Percentiles rank a stretch among this genome's conserved stretches.
Conservation (phyloP, 2,329 filamentous ascomycete genomes). For the Cyanodermella asteris region DNA sequence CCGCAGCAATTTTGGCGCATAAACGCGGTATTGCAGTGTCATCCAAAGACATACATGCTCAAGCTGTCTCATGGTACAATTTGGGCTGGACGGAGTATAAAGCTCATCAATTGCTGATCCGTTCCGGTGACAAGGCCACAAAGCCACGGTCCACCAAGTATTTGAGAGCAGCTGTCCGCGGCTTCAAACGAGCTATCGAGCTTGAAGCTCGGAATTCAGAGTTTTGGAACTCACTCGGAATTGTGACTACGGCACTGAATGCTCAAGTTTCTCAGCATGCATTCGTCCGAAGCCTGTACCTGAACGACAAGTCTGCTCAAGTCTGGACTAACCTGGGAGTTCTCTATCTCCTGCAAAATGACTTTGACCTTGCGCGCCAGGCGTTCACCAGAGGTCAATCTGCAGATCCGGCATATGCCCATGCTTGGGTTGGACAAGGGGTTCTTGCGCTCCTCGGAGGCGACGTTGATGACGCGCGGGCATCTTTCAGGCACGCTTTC, state of each 20-base stretch:
- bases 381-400: conserved; percentile 82
- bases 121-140: conserved; percentile 13
- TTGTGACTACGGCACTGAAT: conserved; percentile 70
- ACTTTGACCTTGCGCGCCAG: conserved; percentile 67
- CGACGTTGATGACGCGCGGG: conserved; percentile 53
- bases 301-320: conserved; percentile 70
- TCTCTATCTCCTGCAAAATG: conserved; percentile 65
- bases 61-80: conserved; percentile 94
- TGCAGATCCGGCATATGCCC: conserved; percentile 77
- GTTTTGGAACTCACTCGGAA: conserved; percentile 91
- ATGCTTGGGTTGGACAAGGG: conserved; percentile 87
- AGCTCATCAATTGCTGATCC: conserved; percentile 43
- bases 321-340: conserved; percentile 83
- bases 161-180: conserved; percentile 60
- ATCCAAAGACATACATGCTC: conserved; percentile 56
- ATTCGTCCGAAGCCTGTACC: conserved; percentile 73
- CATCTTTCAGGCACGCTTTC: conserved; percentile 81
- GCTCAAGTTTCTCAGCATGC: conserved; percentile 80
- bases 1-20: conserved; percentile 60
- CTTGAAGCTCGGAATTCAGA: conserved; percentile 83
- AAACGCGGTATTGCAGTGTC: conserved; percentile 65
- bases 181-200: conserved; percentile 91
- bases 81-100: conserved; percentile 83
- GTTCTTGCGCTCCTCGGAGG: conserved; percentile 60
- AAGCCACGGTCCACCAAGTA: conserved; percentile 39